These are phyloP conservation scores for Daldinia sp. DNA, from an alignment of 2,329 filamentous ascomycete genomes.

Conservation along the genomic window DNA sequence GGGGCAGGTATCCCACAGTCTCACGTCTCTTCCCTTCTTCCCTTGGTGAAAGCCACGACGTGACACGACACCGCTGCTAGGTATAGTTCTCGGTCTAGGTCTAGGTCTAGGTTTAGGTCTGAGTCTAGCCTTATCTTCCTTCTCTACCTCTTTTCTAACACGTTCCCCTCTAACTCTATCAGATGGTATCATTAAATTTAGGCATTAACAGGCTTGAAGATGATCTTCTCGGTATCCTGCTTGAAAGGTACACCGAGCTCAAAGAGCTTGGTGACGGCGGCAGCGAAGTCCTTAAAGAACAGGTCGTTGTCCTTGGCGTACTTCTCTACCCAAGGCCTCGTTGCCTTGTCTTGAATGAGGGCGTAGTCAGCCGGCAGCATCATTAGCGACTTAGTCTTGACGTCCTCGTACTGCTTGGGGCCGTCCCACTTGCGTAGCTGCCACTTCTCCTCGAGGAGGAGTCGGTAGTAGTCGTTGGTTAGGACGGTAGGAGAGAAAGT, in stretches of 20 bases:
- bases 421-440: conserved; percentile 91
- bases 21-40: conserved; percentile 9
- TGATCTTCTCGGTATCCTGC: conserved; percentile 70
- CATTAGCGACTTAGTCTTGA: conserved; percentile 86
- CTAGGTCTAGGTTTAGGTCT: conserved; percentile 41
- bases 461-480: conserved; percentile 94
- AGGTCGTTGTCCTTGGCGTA: conserved; percentile 91
- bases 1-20: conserved; percentile 14
- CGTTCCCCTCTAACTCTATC: conserved; percentile 31
- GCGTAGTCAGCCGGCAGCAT: conserved; percentile 96
- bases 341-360: conserved; percentile 87
- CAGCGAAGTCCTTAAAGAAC: conserved; percentile 94
- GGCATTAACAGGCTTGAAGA: conserved; percentile 70
- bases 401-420: conserved; percentile 83
- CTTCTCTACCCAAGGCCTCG: conserved; percentile 82
- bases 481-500: conserved; percentile 90
- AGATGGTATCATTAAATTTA: conserved; percentile 45
- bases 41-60: conserved; percentile 15
- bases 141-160: conserved; percentile 32
- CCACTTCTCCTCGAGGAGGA: conserved; percentile 94
- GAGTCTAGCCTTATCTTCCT: conserved; percentile 29
- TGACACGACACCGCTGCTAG: conserved; percentile 34
- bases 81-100: conserved; percentile 43
- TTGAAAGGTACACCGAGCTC: conserved; percentile 94
- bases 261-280: conserved; percentile 83